Evolutionary conservation across 768 basidiomycete genomes (phyloP).

Genomic region (Tricholoma sp.): DNA sequence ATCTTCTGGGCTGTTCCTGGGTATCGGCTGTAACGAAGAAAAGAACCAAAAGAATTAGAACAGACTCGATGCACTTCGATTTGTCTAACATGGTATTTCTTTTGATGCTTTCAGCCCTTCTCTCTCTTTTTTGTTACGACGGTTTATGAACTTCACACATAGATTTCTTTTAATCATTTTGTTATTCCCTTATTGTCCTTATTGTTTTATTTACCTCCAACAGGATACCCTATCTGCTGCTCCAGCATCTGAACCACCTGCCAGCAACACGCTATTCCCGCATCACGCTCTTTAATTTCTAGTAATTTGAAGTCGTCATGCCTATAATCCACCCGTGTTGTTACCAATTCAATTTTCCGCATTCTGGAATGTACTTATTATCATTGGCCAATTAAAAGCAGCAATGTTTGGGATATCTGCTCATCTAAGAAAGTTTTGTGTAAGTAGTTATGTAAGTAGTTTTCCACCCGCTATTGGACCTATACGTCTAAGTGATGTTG

Average conservation of each 20-base stretch:
- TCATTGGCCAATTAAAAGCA: not conserved
- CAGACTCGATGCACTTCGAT: not conserved
- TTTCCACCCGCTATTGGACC: not conserved
- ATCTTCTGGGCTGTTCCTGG: constrained; percentile 97
- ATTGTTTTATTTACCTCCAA: constrained; percentile 22
- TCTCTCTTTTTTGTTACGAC: constrained; percentile 7
- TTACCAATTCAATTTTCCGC: not conserved
- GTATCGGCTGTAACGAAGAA: constrained; percentile 59
- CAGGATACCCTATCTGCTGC: constrained; percentile 16
- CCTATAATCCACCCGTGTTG: not conserved
- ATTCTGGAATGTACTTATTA: not conserved
- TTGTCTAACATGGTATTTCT: constrained; percentile 10
- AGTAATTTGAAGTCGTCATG: not conserved
- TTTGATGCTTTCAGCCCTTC: constrained; percentile 7
- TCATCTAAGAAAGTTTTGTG: not conserved
- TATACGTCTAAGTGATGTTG: not conserved
- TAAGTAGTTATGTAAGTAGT: no score
- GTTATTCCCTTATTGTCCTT: constrained; percentile 20
- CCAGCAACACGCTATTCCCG: constrained; percentile 3
- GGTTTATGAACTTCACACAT: constrained; percentile 13
- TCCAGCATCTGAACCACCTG: constrained; percentile 11
- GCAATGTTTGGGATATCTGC: no score
- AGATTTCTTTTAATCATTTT: constrained; percentile 13
- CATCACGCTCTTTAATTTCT: constrained; percentile 1
- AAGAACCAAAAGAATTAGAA: not conserved